These are phyloP conservation scores for Syzygium oleosum DNA, from an alignment of 345 rosid genomes.

Conservation along the genomic window DNA sequence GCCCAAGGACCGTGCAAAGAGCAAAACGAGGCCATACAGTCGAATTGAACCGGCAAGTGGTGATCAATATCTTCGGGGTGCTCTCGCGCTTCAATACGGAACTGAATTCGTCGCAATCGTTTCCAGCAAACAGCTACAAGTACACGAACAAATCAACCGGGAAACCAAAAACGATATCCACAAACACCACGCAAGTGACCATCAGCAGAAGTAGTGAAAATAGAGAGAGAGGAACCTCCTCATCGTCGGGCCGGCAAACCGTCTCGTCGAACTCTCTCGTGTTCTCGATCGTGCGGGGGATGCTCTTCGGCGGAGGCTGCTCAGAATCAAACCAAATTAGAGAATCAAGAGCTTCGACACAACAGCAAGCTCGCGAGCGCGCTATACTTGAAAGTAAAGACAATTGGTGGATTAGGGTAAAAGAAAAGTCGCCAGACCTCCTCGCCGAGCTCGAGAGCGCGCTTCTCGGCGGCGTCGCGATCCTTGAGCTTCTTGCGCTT, in stretches of 20 bases:
- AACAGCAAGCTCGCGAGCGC: background rate
- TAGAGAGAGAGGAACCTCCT: slow-evolving; percentile 45
- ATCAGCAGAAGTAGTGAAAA: background rate
- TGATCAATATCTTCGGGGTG: slow-evolving; percentile 64
- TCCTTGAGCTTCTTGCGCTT: slow-evolving; percentile 76
- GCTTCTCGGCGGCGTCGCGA: slow-evolving; percentile 73
- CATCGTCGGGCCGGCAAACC: slow-evolving; percentile 83
- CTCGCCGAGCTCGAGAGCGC: slow-evolving; percentile 84
- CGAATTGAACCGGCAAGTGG: slow-evolving; percentile 92
- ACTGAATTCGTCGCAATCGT: slow-evolving; percentile 87
- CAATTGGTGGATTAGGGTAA: background rate
- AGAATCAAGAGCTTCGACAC: background rate
- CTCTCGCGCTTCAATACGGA: slow-evolving; percentile 46
- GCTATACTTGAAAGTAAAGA: background rate
- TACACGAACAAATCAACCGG: background rate
- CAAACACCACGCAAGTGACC: background rate
- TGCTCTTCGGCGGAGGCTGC: slow-evolving; percentile 63
- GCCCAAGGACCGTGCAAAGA: background rate
- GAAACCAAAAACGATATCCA: background rate
- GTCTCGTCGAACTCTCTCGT: slow-evolving; percentile 89
- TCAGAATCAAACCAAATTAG: background rate
- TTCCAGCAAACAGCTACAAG: slow-evolving; percentile 73
- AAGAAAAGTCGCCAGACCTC: slow-evolving; percentile 36
- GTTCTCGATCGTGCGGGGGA: slow-evolving; percentile 87
- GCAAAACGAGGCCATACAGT: slow-evolving; percentile 37